Percentiles rank a stretch among this genome's conserved stretches.
Conservation (phyloP, 345 rosid species). For the Gossypium turneri region DNA sequence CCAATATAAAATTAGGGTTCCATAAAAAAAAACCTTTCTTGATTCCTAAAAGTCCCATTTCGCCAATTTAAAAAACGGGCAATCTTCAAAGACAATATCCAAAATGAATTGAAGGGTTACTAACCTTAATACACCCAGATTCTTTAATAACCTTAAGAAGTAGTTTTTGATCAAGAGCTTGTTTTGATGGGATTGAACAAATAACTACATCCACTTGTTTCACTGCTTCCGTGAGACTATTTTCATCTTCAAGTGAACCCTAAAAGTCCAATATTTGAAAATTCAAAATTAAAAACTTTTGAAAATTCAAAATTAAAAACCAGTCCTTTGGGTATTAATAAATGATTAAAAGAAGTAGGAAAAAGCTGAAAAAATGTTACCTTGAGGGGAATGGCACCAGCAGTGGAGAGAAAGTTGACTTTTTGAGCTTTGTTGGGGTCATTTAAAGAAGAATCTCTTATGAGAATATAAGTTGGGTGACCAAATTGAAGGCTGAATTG, state of each 20-base stretch:
- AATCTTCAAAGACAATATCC: not conserved
- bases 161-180: constrained; percentile 59
- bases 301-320: not conserved
- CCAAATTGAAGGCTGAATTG: constrained; percentile 39
- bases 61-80: not conserved
- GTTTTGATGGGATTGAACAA: constrained; percentile 64
- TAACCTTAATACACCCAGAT: constrained; percentile 53
- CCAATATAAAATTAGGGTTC: not conserved
- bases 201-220: constrained; percentile 73
- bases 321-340: not conserved
- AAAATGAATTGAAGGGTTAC: not conserved
- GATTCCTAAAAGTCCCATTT: not conserved
- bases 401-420: constrained; percentile 41
- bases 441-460: constrained; percentile 42
- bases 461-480: constrained; percentile 61
- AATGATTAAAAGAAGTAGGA: not conserved
- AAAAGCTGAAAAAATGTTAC: constrained; percentile 20
- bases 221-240: constrained; percentile 60
- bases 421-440: constrained; percentile 44
- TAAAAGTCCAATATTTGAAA: constrained; percentile 11
- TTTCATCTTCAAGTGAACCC: constrained; percentile 75
- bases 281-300: not conserved
- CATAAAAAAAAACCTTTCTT: not conserved
- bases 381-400: constrained; percentile 58
- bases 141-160: constrained; percentile 56